Percentiles rank a stretch among this genome's conserved stretches.
Conservation (phyloP, 176 grass and related monocot genomes). For the Lolium perenne region DNA sequence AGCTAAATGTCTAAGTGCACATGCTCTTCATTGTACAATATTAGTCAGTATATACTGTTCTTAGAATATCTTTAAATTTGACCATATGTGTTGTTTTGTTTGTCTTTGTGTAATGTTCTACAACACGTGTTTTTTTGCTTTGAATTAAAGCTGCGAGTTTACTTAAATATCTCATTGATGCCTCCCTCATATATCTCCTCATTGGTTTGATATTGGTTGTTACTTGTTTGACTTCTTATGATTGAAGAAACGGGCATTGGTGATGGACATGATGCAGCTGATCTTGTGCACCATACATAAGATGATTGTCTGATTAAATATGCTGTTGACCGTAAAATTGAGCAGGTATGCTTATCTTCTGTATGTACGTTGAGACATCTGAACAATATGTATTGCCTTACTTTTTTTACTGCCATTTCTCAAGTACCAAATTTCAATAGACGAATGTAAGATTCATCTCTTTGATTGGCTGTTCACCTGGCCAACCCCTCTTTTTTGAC, state of each 20-base stretch:
- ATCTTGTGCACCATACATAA: not conserved
- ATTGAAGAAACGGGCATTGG: not conserved
- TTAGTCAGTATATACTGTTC: not conserved
- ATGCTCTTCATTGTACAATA: not conserved
- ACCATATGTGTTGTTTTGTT: not conserved
- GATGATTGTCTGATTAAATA: not conserved
- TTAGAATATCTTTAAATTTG: not conserved
- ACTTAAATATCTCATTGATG: not conserved
- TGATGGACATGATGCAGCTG: not conserved
- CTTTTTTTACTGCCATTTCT: not conserved
- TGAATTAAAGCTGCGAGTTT: not conserved
- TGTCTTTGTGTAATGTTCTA: not conserved
- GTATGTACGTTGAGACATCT: not conserved
- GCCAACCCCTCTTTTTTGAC: too few relatives aligned
- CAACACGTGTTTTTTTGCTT: not conserved
- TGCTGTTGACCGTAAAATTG: not conserved
- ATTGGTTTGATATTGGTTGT: not conserved
- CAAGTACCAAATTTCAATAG: not conserved
- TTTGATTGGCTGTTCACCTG: not conserved
- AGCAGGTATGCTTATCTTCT: not conserved
- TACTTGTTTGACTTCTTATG: not conserved
- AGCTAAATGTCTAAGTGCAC: not conserved
- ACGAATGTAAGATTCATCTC: not conserved
- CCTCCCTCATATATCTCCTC: not conserved
- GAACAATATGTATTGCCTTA: not conserved